Evolutionary conservation across 768 basidiomycete species (phyloP).

Genomic region (Dioszegia aurantiaca): DNA sequence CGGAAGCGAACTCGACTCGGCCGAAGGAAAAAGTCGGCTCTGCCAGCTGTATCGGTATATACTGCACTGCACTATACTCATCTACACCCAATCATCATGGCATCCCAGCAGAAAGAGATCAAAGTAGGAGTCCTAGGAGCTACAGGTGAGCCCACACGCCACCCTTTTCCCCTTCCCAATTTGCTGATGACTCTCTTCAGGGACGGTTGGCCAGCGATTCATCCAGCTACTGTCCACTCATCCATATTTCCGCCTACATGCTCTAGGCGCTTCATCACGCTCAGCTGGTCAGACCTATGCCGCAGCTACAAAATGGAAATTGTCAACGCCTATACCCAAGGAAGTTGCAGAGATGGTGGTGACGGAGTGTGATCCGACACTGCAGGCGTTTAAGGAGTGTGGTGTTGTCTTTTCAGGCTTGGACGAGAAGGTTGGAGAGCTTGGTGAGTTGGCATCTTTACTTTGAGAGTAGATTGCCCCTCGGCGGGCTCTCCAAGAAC

Average conservation of each 20-base stretch:
- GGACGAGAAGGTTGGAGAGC: slow-evolving; percentile 89
- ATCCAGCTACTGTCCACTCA: slow-evolving; percentile 80
- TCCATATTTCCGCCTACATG: slow-evolving; percentile 83
- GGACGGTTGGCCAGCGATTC: slow-evolving; percentile 94
- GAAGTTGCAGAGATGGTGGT: slow-evolving; percentile 66
- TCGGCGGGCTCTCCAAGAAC: too few relatives aligned
- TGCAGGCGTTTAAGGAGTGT: slow-evolving; percentile 68
- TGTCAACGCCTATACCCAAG: slow-evolving; percentile 69
- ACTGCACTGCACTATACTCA: not conserved
- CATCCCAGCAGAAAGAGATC: slow-evolving; percentile 44
- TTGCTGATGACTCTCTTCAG: slow-evolving; percentile 22
- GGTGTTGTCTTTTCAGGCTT: slow-evolving; percentile 90
- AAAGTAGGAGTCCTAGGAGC: slow-evolving; percentile 55
- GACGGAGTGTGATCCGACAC: slow-evolving; percentile 68
- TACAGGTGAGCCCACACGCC: slow-evolving; percentile 41
- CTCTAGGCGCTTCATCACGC: slow-evolving; percentile 80
- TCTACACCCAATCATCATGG: slow-evolving; percentile 30
- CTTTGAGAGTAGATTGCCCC: too few relatives aligned
- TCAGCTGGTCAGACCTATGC: slow-evolving; percentile 86
- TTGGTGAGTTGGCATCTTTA: slow-evolving; percentile 61
- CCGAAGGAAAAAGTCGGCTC: not conserved
- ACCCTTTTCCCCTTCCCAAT: not conserved
- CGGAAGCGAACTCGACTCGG: not conserved
- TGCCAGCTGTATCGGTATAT: too few relatives aligned
- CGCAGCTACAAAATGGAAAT: slow-evolving; percentile 74